Conservation (phyloP, 306 rosid species). For the Quercus suber region DNA sequence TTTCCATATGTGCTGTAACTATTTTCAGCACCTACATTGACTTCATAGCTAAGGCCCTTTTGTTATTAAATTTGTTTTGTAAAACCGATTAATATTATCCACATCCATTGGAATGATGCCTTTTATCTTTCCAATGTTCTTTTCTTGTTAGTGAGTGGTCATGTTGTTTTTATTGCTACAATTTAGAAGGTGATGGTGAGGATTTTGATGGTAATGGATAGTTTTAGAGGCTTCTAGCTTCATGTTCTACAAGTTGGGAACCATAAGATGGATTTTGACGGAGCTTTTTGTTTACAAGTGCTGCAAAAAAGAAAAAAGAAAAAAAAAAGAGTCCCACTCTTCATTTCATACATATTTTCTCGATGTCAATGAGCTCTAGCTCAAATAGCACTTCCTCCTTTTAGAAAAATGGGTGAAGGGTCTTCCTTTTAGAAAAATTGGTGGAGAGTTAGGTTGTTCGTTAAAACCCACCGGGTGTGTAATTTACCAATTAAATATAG, state of each 20-base stretch:
- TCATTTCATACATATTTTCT: background rate
- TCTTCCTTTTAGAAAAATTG: no score
- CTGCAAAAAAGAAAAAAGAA: background rate
- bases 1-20: background rate
- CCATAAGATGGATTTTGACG: background rate
- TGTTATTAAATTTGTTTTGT: background rate
- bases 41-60: background rate
- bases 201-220: background rate
- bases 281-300: background rate
- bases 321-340: background rate
- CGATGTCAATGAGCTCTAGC: no score
- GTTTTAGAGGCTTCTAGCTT: background rate
- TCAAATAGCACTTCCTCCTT: no score
- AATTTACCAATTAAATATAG: no score
- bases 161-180: background rate
- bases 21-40: background rate
- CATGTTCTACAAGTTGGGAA: background rate
- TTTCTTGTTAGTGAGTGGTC: background rate
- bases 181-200: background rate
- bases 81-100: background rate
- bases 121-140: background rate
- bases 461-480: no score
- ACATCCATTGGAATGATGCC: background rate
- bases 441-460: no score
- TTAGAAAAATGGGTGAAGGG: no score